These are phyloP conservation scores for Pseudogymnoascus sp. DNA, from an alignment of 2,329 filamentous ascomycete species.

Conservation along the genomic window DNA sequence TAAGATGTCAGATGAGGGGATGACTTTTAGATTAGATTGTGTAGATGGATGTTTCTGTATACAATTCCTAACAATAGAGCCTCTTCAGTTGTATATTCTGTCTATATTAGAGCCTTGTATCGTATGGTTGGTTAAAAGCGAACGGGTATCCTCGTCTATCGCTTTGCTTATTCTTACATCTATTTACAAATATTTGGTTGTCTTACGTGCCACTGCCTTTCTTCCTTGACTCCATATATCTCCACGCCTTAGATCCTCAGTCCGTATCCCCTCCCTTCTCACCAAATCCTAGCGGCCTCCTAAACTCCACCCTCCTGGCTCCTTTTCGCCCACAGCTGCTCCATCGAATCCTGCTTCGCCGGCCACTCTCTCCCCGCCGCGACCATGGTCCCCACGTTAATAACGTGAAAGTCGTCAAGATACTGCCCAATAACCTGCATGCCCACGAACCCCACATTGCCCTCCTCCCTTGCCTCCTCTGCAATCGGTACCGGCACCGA, in stretches of 20 bases:
- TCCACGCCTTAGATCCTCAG: background rate
- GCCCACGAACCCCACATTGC: conserved; percentile 40
- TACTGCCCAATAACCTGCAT: conserved; percentile 71
- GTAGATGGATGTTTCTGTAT: background rate
- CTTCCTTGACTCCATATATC: background rate
- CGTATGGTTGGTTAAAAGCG: background rate
- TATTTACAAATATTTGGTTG: background rate
- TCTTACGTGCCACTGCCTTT: background rate
- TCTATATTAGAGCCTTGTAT: background rate
- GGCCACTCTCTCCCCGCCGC: background rate
- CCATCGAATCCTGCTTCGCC: background rate
- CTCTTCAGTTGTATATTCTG: background rate
- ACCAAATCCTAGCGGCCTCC: background rate
- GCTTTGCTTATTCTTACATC: background rate
- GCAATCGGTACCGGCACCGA: conserved; percentile 59
- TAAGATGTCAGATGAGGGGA: conserved; percentile 1
- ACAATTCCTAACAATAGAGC: background rate
- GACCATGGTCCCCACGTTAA: background rate
- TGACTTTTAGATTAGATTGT: conserved; percentile 3
- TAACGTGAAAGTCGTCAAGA: conserved; percentile 49
- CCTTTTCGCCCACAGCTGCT: conserved; percentile 18
- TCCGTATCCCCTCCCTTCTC: background rate
- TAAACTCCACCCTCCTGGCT: background rate
- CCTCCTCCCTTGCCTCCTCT: conserved; percentile 26
- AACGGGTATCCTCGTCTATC: background rate